Evolutionary conservation across 371 early-diverging fungal genomes (phyloP).

Genomic region (Lichtheimia hyalospora): DNA sequence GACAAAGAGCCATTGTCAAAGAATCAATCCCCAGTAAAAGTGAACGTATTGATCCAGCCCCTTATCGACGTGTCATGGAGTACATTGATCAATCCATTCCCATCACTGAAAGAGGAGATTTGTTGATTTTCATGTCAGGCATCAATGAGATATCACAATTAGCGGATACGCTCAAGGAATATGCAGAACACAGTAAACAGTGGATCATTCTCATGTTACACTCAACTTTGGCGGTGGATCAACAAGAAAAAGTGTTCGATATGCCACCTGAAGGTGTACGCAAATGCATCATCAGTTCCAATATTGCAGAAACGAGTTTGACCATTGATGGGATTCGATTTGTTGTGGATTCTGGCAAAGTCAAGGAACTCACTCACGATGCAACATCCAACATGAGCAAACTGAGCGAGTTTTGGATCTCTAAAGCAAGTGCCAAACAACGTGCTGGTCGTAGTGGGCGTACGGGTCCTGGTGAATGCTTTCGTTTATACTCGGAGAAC

Average conservation of each 20-base stretch:
- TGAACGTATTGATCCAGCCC: conserved; percentile 45
- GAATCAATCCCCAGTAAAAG: conserved; percentile 47
- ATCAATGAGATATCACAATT: conserved; percentile 65
- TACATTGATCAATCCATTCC: conserved; percentile 64
- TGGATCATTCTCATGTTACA: conserved; percentile 63
- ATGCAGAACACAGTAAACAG: conserved; percentile 42
- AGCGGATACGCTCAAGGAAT: conserved; percentile 41
- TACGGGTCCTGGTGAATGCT: conserved; percentile 73
- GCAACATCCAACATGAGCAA: conserved; percentile 56
- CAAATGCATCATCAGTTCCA: conserved; percentile 66
- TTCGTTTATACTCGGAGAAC: conserved; percentile 53
- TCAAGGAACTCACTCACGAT: conserved; percentile 67
- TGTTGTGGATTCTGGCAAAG: conserved; percentile 76
- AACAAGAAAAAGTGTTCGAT: conserved; percentile 58
- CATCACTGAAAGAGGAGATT: conserved; percentile 63
- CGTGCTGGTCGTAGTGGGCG: conserved; percentile 90
- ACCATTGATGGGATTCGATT: conserved; percentile 78
- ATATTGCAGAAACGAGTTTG: conserved; percentile 71
- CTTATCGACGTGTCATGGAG: conserved; percentile 63
- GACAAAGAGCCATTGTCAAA: conserved; percentile 39
- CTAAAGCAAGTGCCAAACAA: conserved; percentile 79
- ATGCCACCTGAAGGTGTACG: conserved; percentile 47
- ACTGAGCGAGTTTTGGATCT: conserved; percentile 64
- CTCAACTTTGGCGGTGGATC: conserved; percentile 50
- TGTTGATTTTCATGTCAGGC: conserved; percentile 70